Base-by-base conservation (phyloP, 1,284 basidiomycete species). In the Cryptococcus sp. region DNA sequence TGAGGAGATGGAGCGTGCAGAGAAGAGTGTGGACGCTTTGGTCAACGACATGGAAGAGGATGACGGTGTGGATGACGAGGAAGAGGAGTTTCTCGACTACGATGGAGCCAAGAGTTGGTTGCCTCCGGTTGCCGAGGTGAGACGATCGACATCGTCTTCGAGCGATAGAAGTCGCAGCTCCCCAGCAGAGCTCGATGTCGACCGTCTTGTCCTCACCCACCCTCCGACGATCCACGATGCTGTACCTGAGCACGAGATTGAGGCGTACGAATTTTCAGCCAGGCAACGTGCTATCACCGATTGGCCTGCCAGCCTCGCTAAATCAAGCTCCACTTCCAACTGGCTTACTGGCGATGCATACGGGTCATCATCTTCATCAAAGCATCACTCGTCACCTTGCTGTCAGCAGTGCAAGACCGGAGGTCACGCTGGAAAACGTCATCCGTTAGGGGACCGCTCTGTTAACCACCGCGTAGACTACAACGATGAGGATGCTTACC, bases 71-170 rank as follows among this genome's bases (percentile, higher is more conserved):
- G 58, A 63, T 25, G 60, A 62, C 5, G 66, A 59, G 38, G 65
- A 66, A 19, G 65, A 68, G 40, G 68, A 70, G 50, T 72, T 65
- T 41, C 38, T 68, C 44, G 70, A 72, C 22, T 72, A 72, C 46
- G 70, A 72, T 48, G 70, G 70, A 17, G 70, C 70, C 17, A 57
- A 60, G 41, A 53, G 56, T 22, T 71, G 65, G 65, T 44, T 67
- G 40, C 67, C 69, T 41, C 39, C 65, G 15, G 46, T 53, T 19
- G 54, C 64, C 15, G 59, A 69, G 29, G 29, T 67, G 13, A 50
- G 59, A 46, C 64, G 68, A 45, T 62, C 64, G 15, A 29, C 46
- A 11, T 71, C 69, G 11, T 56, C 59, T 47, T 63, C 59, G 4
- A 65, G 63, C 47, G 53, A 57, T 34, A 46, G 45, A 22, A 53